phyloP scores from a whole-genome alignment of 257 asterid species.

The Solanum rostratum region DNA sequence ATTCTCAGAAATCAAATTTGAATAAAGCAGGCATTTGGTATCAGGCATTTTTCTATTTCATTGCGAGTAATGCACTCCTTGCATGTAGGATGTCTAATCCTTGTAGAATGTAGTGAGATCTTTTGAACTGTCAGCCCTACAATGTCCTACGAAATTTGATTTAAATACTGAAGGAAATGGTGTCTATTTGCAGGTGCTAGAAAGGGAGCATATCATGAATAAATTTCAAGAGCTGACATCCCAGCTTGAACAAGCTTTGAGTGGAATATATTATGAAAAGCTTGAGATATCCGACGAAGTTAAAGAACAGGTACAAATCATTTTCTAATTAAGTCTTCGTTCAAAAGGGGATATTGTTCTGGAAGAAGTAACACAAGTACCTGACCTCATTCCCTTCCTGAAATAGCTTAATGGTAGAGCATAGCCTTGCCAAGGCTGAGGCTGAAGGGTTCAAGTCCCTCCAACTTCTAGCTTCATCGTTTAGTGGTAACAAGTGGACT shows the following conservation, averaged over 20 bases:
- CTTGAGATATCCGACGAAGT: slow-evolving; percentile 97
- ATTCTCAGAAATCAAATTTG: background rate
- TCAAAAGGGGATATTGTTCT: background rate
- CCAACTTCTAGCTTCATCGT: too few relatives aligned
- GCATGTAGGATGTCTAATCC: background rate
- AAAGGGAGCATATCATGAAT: slow-evolving; percentile 65
- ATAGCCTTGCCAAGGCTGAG: too few relatives aligned
- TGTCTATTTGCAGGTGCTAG: slow-evolving; percentile 59
- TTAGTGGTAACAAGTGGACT: too few relatives aligned
- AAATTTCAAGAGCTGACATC: slow-evolving; percentile 74
- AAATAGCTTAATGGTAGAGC: too few relatives aligned
- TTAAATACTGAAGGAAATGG: background rate
- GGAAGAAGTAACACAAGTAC: background rate
- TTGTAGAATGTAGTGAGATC: background rate
- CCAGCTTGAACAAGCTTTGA: slow-evolving; percentile 74
- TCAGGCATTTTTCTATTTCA: background rate
- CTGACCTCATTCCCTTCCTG: background rate
- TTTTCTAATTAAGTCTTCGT: background rate
- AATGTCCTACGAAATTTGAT: background rate
- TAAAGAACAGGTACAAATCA: slow-evolving; percentile 68
- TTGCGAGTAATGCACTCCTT: background rate
- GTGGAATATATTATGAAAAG: slow-evolving; percentile 59
- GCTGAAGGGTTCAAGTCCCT: too few relatives aligned
- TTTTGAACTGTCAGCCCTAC: background rate
- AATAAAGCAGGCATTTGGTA: background rate